These are phyloP conservation scores for Onygenales sp. DNA, from an alignment of 2,329 filamentous ascomycete genomes.

Conservation along the genomic window DNA sequence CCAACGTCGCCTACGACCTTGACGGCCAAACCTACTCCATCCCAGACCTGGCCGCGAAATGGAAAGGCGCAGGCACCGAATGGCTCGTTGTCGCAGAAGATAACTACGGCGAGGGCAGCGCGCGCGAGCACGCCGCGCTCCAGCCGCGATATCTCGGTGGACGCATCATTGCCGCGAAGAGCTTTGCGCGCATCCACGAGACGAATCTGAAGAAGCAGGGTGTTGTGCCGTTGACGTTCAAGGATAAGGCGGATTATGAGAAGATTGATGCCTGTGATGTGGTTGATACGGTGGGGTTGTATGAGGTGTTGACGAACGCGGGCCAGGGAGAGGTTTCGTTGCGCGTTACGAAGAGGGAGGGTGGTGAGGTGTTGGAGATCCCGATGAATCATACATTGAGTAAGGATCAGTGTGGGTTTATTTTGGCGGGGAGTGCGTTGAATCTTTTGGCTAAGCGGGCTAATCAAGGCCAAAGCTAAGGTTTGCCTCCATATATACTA, in stretches of 20 bases:
- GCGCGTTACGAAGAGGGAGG: conserved; percentile 50
- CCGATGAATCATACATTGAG: conserved; percentile 81
- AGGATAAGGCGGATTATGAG: conserved; percentile 79
- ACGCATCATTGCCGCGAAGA: conserved; percentile 73
- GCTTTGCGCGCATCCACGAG: conserved; percentile 87
- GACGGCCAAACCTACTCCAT: conserved; percentile 68
- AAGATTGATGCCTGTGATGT: conserved; percentile 71
- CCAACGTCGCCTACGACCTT: conserved; percentile 83
- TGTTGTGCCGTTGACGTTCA: conserved; percentile 87
- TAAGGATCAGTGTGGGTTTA: conserved; percentile 82
- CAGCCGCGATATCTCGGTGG: conserved; percentile 87
- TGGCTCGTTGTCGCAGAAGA: conserved; percentile 97
- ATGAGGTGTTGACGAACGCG: conserved; percentile 67
- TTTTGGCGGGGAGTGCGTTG: conserved; percentile 85
- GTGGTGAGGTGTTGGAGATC: conserved; percentile 58
- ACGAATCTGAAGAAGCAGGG: conserved; percentile 97
- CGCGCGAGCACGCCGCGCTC: conserved; percentile 79
- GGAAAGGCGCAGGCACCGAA: conserved; percentile 63
- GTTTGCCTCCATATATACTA: not conserved
- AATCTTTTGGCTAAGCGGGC: conserved; percentile 70
- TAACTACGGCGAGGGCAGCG: conserved; percentile 91
- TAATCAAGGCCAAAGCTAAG: conserved; percentile 3
- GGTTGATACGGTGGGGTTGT: conserved; percentile 71
- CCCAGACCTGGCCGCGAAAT: conserved; percentile 74
- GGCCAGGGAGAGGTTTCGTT: conserved; percentile 71